Percentiles rank a stretch among this genome's conserved stretches.
Evolutionary conservation across 352 stramenopile genomes (phyloP).

Genomic region (Globisporangium cederbergense): DNA sequence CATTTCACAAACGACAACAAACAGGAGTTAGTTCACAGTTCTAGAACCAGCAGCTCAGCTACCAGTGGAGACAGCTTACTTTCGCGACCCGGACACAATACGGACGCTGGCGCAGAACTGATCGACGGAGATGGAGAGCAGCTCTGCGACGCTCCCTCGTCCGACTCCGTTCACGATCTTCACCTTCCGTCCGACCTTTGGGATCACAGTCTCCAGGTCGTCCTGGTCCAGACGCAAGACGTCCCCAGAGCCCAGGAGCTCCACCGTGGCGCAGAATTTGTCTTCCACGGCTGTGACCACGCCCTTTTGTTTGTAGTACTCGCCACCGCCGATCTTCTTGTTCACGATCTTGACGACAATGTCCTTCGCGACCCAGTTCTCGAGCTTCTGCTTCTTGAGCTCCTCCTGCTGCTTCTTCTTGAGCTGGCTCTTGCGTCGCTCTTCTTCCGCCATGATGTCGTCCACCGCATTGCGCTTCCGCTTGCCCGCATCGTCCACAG

Average conservation of each 20-base stretch:
- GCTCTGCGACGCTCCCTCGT: constrained; percentile 48
- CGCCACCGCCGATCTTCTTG: constrained; percentile 86
- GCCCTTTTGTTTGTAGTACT: constrained; percentile 90
- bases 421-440: constrained; percentile 35
- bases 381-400: constrained; percentile 42
- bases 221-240: constrained; percentile 84
- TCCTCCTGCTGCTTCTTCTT: constrained; percentile 40
- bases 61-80: constrained; percentile 21
- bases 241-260: constrained; percentile 81
- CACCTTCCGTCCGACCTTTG: constrained; percentile 56
- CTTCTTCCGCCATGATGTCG: constrained; percentile 61
- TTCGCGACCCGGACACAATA: constrained; percentile 55
- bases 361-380: constrained; percentile 89
- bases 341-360: constrained; percentile 95
- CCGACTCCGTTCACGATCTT: constrained; percentile 78
- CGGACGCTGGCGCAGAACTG: constrained; percentile 66
- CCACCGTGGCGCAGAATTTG: constrained; percentile 74
- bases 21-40: neutral
- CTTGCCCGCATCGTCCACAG: constrained; percentile 17
- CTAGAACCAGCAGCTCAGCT: neutral
- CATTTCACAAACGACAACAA: constrained; percentile 4
- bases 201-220: constrained; percentile 89
- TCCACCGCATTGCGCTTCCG: constrained; percentile 34
- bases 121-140: constrained; percentile 71
- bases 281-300: constrained; percentile 75